These are phyloP conservation scores for Tricholomella constricta DNA, from an alignment of 768 basidiomycete species.

Conservation along the genomic window DNA sequence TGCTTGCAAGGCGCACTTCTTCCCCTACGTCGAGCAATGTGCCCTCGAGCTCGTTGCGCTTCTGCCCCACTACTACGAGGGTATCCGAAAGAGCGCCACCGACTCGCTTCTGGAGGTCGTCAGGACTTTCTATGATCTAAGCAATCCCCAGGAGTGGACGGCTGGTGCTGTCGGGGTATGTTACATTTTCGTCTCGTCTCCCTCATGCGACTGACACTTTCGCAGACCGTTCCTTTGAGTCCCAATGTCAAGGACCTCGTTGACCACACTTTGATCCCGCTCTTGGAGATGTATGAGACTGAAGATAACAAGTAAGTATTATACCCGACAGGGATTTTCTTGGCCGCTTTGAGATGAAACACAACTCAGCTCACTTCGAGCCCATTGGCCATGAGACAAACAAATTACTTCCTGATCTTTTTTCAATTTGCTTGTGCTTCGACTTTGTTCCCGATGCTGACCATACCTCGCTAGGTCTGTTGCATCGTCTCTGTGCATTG, in stretches of 20 bases:
- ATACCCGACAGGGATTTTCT: constrained; percentile 9
- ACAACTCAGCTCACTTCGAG: constrained; percentile 83
- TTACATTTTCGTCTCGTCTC: constrained; percentile 11
- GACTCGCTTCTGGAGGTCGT: constrained; percentile 88
- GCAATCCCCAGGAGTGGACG: constrained; percentile 80
- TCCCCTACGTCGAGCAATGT: constrained; percentile 86
- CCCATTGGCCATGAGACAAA: constrained; percentile 63
- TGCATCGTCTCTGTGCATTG: constrained; percentile 83
- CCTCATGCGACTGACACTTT: constrained; percentile 1
- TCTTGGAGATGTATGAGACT: constrained; percentile 87
- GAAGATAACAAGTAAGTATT: constrained; percentile 94
- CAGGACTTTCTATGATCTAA: constrained; percentile 88
- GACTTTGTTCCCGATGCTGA: constrained; percentile 19
- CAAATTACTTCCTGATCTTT: constrained; percentile 37
- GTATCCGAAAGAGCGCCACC: constrained; percentile 91
- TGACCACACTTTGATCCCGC: constrained; percentile 66
- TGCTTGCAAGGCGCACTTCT: constrained; percentile 79
- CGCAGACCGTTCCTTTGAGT: constrained; percentile 53
- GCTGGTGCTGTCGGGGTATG: constrained; percentile 69
- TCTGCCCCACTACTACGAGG: constrained; percentile 93
- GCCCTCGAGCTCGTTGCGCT: constrained; percentile 78
- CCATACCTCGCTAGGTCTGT: constrained; percentile 63
- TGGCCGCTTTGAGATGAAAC: constrained; percentile 46
- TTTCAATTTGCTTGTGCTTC: constrained; percentile 7
- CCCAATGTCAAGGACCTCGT: constrained; percentile 78